Conservation (phyloP, 257 asterid species). For the Pogostemon cablin region DNA sequence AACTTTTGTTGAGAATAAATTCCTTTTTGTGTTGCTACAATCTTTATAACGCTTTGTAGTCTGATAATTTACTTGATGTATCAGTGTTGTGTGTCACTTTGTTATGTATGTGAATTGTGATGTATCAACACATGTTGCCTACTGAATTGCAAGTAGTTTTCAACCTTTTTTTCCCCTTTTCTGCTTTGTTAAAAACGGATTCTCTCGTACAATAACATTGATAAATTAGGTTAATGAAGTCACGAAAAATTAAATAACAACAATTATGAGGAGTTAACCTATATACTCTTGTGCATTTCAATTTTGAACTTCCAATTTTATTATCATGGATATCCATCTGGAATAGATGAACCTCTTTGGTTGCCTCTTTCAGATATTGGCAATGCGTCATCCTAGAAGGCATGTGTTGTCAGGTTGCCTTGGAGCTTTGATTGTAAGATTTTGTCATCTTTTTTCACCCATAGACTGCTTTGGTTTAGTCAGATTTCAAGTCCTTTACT, state of each 20-base stretch:
- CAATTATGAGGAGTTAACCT: too few relatives aligned
- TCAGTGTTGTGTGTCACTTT: neutral
- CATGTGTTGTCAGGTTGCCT: constrained; percentile 31
- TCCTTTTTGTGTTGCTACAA: constrained; percentile 11
- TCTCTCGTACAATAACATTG: neutral
- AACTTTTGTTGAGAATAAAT: constrained; percentile 29
- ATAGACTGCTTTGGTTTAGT: constrained; percentile 5
- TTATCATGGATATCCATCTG: too few relatives aligned
- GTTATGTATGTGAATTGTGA: neutral
- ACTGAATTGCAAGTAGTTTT: constrained; percentile 3
- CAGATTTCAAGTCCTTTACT: neutral
- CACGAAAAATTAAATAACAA: too few relatives aligned
- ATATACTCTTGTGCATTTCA: too few relatives aligned
- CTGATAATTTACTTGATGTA: neutral
- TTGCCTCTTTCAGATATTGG: constrained; percentile 30
- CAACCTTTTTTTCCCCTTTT: neutral
- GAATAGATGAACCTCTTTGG: too few relatives aligned
- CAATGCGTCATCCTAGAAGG: constrained; percentile 37
- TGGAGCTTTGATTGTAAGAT: constrained; percentile 36
- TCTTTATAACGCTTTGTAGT: neutral
- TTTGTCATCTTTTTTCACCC: neutral
- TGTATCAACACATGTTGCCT: neutral
- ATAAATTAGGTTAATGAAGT: too few relatives aligned
- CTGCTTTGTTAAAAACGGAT: neutral
- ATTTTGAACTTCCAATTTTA: too few relatives aligned